Evolutionary conservation across 805 yeast species (phyloP).

Genomic region (Kregervanrija pseudodelftensis): DNA sequence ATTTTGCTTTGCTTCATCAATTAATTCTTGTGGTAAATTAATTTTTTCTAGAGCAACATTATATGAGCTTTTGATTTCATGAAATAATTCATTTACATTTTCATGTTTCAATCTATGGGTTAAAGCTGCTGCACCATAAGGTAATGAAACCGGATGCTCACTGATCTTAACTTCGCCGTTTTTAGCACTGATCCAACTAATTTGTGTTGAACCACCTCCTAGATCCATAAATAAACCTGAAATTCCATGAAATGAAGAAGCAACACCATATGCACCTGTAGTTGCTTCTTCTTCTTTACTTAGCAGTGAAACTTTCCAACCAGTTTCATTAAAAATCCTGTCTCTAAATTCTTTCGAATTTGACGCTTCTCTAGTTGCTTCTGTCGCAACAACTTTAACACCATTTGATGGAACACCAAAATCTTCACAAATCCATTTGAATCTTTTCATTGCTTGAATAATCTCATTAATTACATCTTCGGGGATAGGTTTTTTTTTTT

Average conservation of each 20-base stretch:
- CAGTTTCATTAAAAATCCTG: slow-evolving; percentile 49
- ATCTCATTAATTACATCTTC: slow-evolving; percentile 52
- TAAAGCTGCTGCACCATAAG: slow-evolving; percentile 69
- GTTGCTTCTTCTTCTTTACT: slow-evolving; percentile 60
- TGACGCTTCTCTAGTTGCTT: slow-evolving; percentile 64
- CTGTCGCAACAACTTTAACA: slow-evolving; percentile 66
- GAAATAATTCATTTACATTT: slow-evolving; percentile 39
- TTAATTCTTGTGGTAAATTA: slow-evolving; percentile 43
- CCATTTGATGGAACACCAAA: slow-evolving; percentile 59
- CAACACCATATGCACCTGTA: slow-evolving; percentile 67
- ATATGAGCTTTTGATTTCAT: slow-evolving; percentile 48
- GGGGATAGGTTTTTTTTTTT: slow-evolving; percentile 44
- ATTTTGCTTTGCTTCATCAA: slow-evolving; percentile 41
- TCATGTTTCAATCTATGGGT: slow-evolving; percentile 48
- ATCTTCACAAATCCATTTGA: slow-evolving; percentile 62
- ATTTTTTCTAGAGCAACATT: slow-evolving; percentile 43
- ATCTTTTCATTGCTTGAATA: slow-evolving; percentile 56
- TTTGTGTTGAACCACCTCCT: slow-evolving; percentile 64
- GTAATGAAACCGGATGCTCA: slow-evolving; percentile 52
- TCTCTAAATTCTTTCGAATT: slow-evolving; percentile 54
- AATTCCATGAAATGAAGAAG: slow-evolving; percentile 60
- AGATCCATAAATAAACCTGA: slow-evolving; percentile 67
- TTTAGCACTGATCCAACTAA: slow-evolving; percentile 59
- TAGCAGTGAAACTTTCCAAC: slow-evolving; percentile 58
- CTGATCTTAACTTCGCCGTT: slow-evolving; percentile 51